Base-by-base conservation (phyloP, 2,329 filamentous ascomycete species). In the Paecilomyces dactylethromorphus region DNA sequence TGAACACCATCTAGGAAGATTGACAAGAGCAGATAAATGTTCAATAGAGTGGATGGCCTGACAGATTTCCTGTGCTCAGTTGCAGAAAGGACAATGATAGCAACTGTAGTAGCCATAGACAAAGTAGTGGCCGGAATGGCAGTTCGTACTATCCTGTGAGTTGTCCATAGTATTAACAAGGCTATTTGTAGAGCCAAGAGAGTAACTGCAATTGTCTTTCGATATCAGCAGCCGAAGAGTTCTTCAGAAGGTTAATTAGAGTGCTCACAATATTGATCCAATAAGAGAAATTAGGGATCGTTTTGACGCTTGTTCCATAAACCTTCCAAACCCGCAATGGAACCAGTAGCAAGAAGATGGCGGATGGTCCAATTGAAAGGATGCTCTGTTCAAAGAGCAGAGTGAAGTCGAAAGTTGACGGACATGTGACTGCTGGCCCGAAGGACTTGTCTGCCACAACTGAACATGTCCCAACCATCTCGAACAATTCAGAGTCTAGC, bases 1-100 rank as follows among this genome's bases (percentile, higher is more conserved):
- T 74, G 72, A n/a, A 70, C 71, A 10, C 69, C 68, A 65, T 80
- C 78, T 53, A 81, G 73, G 2, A 77, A 31, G 10, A 74, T 59
- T 0, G 77, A 74, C 52, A 78, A 57, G 5, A 76, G 61, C 1
- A 81, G 71, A 62, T 79, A 81, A 11, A 74, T 54, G 54, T 63
- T 32, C 66, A 76, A 60, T 18, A 68, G 56, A 22, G 63, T 60
- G 10, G 67, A 69, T 6, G 69, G 69, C 18, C 64, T 61, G 5
- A 67, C 58, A 3, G 66, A 68, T 15, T 66, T 63, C 29, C 56
- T 55, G 53, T 71, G 66, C 53, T 68, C 64, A 49, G 65, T 61
- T 13, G 45, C 31, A 22, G 53, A 58, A 13, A 58, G 57, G 26
- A 55, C n/a, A 26, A 39, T 22, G 13, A 62, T 45, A 15, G 54